These are phyloP conservation scores for Cryptococcus hybrid DNA, from an alignment of 1,284 basidiomycete species.

Conservation along the genomic window DNA sequence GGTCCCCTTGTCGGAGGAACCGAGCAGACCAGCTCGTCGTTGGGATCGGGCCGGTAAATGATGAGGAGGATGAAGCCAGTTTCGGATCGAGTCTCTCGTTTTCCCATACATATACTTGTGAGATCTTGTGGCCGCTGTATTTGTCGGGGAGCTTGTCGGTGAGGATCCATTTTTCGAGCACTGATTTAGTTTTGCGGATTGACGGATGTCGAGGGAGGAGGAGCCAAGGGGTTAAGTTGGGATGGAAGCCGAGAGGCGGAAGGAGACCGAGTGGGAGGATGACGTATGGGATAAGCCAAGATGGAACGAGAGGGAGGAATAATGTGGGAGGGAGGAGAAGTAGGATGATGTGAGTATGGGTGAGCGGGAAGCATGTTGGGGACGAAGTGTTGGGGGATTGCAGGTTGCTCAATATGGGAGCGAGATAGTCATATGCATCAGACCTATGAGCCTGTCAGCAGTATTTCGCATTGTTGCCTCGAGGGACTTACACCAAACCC, in stretches of 20 bases:
- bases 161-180: slow-evolving; percentile 31
- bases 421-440: slow-evolving; percentile 36
- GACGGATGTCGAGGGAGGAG: slow-evolving; percentile 21
- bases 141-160: slow-evolving; percentile 41
- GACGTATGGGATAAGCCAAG: slow-evolving; percentile 37
- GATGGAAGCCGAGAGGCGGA: slow-evolving; percentile 46
- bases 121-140: slow-evolving; percentile 29
- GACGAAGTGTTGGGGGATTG: slow-evolving; percentile 18
- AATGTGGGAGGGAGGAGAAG: slow-evolving; percentile 41
- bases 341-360: slow-evolving; percentile 41
- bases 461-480: background rate
- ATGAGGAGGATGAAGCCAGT: slow-evolving; percentile 17
- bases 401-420: slow-evolving; percentile 29
- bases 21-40: slow-evolving; percentile 28
- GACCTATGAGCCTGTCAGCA: slow-evolving; percentile 21
- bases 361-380: slow-evolving; percentile 41
- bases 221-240: slow-evolving; percentile 33
- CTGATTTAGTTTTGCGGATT: slow-evolving; percentile 19
- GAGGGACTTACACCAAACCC: slow-evolving; percentile 41
- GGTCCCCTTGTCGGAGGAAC: slow-evolving; percentile 37
- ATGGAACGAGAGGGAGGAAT: slow-evolving; percentile 42
- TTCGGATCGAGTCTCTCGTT: slow-evolving; percentile 47
- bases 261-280: slow-evolving; percentile 40
- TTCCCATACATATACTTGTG: slow-evolving; percentile 47
- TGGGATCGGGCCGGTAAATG: slow-evolving; percentile 8